Evolutionary conservation across 352 stramenopile species (phyloP), one percentile per base, ranked within the genome.

Genomic region (Phytophthora boehmeriae): DNA sequence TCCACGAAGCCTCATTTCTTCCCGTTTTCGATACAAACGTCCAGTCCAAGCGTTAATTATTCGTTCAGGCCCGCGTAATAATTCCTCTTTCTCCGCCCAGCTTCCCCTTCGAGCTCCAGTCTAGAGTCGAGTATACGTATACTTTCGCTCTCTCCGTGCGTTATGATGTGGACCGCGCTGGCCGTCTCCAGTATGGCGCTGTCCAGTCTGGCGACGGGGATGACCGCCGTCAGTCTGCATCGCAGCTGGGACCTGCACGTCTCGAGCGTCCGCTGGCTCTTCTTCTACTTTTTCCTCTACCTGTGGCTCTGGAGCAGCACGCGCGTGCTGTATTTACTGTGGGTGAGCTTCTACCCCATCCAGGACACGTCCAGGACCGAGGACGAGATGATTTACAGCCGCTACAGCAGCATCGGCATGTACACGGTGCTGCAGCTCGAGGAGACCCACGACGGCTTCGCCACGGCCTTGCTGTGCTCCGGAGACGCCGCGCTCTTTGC

Each of bases 211-310:
- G 59, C 76, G 30, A 78, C 76, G 13, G 70, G 70, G 10, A 68
- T 76, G 55, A 80, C 73, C 16, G 73, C 72, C 45, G 56, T 80
- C 53, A 73, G 66, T 39, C 71, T 85, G 20, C 69, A 66, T 13
- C 66, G 63, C 32, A 64, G 64, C 52, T 84, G 74, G 74, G 75
- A 84, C 55, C 57, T 87, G 22, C 68, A 74, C 17, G 69, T 79
- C 13, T 82, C 75, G 8, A 82, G 76, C 19, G 78, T 88, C 13
- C 76, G 79, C 10, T 89, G 76, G 76, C 68, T 89, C 44, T 89
- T 89, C 54, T 81, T 79, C 51, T 20, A 74, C 48, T 86, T 89
- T 36, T 86, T 89, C 59, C 25, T 83, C 4, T 84, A 76, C 27
- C 34, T 85, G 11, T 79, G 52, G 59, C 42, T 80, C 20, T 80